Conservation (phyloP, 441 rosid species). For the Gossypium trilobum region DNA sequence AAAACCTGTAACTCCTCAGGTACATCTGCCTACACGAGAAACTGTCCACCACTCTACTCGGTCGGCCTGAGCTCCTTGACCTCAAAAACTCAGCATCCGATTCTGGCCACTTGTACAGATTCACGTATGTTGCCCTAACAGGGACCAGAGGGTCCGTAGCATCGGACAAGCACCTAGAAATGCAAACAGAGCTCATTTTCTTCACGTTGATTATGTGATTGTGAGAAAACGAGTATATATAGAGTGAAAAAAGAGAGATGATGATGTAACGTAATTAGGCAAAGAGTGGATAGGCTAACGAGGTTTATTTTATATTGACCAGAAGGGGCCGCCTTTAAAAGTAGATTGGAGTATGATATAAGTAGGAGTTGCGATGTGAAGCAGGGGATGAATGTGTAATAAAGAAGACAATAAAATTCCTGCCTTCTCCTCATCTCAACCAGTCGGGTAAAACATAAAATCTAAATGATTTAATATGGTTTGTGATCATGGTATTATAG, state of each 20-base stretch:
- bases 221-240: slow-evolving; percentile 34
- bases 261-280: neutral
- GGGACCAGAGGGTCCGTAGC: slow-evolving; percentile 60
- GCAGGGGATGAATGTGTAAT: too few species aligned
- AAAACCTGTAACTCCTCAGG: slow-evolving; percentile 80
- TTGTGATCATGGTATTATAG: too few species aligned
- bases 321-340: too few species aligned
- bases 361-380: too few species aligned
- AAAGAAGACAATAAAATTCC: too few species aligned
- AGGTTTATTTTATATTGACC: neutral
- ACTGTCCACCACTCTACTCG: slow-evolving; percentile 59
- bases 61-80: slow-evolving; percentile 36
- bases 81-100: slow-evolving; percentile 76
- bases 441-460: too few species aligned
- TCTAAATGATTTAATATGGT: too few species aligned
- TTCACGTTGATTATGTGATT: slow-evolving; percentile 28
- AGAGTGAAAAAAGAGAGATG: neutral
- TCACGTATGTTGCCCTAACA: slow-evolving; percentile 62
- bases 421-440: too few species aligned
- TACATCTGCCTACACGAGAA: slow-evolving; percentile 84
- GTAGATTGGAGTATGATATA: too few species aligned
- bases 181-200: slow-evolving; percentile 65
- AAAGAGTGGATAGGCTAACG: slow-evolving; percentile 12
- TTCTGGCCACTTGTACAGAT: slow-evolving; percentile 89
- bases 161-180: slow-evolving; percentile 68